Evolutionary conservation across 108 stramenopile species (phyloP), one percentile per base, ranked within the genome.

Genomic region (Conticribra guillardii): DNA sequence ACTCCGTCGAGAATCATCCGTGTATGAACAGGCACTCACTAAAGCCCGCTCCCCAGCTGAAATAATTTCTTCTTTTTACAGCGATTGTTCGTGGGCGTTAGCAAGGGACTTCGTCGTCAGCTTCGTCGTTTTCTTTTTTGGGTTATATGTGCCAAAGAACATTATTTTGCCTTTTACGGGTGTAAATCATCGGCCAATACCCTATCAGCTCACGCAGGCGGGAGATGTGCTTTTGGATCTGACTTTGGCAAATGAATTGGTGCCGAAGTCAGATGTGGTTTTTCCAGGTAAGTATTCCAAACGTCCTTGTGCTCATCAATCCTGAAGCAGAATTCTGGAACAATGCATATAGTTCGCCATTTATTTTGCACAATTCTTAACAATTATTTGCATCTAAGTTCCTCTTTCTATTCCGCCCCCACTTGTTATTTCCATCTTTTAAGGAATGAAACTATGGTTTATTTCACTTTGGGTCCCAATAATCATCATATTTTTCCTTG

Each of bases 211-310:
- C 7, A 81, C 80, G 3, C 26, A 11, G 8, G 71, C 74, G 9
- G 76, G 76, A 7, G 80, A 81, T 59, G 75, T 81, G 14, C 19
- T 81, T 21, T 41, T 81, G 21, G 80, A 81, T 53, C 21, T 81
- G 34, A 37, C 59, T 0, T 53, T 81, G 52, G 61, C 67, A 21
- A 80, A 80, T 48, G 67, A 74, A 24, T 59, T 70, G 18, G 46
- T 74, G 22, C 61, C 73, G n/a, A 75, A 70, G 29, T 30, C 73
- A n/a, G 69, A 76, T 14, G 71, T 65, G 0, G 64, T 61, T 23
- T 71, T 76, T 19, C 69, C 62, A n/a, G 61, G 78, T 67, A 45
- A 71, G 65, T 46, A 19, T 15, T 48, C 26, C 4, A 5, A 3
- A 2, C 11, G 9, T 49, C 17, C 37, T 9, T 41, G n/a, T n/a